phyloP scores from a whole-genome alignment of 352 stramenopile species.

The Phytophthora sp. region DNA sequence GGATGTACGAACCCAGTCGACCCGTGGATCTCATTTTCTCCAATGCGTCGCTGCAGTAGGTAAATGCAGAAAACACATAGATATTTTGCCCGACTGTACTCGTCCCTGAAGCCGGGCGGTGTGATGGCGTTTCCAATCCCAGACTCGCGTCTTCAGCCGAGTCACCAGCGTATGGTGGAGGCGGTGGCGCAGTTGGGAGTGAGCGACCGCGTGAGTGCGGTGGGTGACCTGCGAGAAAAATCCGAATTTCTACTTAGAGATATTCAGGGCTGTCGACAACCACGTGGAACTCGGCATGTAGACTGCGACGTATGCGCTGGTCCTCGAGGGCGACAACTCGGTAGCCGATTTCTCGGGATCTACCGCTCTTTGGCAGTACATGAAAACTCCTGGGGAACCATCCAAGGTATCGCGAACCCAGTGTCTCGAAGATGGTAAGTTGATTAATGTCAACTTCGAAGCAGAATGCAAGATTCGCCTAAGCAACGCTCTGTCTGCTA shows the following conservation, averaged over 20 bases:
- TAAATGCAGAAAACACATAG: constrained; percentile 54
- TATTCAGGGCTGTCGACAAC: constrained; percentile 43
- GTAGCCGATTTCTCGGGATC: constrained; percentile 76
- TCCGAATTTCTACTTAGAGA: constrained; percentile 72
- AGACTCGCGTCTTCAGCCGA: constrained; percentile 63
- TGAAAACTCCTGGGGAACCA: constrained; percentile 52
- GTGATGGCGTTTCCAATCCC: constrained; percentile 78
- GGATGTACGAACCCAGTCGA: constrained; percentile 44
- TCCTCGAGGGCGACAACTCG: constrained; percentile 66
- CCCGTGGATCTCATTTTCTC: constrained; percentile 76
- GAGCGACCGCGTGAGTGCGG: constrained; percentile 53
- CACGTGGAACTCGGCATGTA: constrained; percentile 63
- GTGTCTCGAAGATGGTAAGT: no score
- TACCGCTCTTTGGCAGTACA: constrained; percentile 62
- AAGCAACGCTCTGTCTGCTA: no score
- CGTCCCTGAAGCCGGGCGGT: constrained; percentile 71
- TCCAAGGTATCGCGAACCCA: no score
- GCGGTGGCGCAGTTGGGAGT: constrained; percentile 50
- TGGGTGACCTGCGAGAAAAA: constrained; percentile 77
- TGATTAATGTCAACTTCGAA: no score
- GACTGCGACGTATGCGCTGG: constrained; percentile 62
- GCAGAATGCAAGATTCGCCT: no score
- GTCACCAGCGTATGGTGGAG: constrained; percentile 64
- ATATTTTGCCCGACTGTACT: constrained; percentile 59
- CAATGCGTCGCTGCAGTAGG: constrained; percentile 78